Evolutionary conservation across 352 stramenopile species (phyloP).

Genomic region (Globisporangium mamillatum): DNA sequence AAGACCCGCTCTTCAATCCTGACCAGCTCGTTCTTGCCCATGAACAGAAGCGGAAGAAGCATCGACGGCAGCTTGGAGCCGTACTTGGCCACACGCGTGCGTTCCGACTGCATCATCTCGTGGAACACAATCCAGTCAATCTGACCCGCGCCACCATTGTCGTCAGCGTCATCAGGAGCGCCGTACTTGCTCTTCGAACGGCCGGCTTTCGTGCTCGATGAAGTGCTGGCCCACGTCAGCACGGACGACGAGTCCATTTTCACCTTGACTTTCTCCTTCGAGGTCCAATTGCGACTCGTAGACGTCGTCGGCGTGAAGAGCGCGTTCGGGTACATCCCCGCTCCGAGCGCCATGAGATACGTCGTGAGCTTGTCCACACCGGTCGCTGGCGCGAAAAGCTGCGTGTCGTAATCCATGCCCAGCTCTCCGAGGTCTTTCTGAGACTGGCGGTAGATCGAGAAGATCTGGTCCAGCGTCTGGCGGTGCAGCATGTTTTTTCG

Average conservation of each 20-base stretch:
- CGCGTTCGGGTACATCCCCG: conserved; percentile 75
- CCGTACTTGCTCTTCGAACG: conserved; percentile 22
- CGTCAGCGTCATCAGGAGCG: conserved; percentile 21
- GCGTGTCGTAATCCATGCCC: conserved; percentile 43
- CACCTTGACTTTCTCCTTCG: conserved; percentile 83
- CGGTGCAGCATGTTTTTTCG: conserved; percentile 59
- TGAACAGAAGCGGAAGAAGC: conserved; percentile 58
- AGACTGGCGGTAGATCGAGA: conserved; percentile 65
- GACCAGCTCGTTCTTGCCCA: conserved; percentile 39
- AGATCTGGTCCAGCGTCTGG: conserved; percentile 62
- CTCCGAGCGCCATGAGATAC: conserved; percentile 66
- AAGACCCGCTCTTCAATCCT: conserved; percentile 31
- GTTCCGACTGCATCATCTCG: conserved; percentile 84
- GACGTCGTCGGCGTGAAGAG: conserved; percentile 40
- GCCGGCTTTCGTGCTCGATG: conserved; percentile 10
- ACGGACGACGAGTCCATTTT: conserved; percentile 59
- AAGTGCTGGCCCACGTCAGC: conserved; percentile 29
- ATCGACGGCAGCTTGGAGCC: conserved; percentile 61
- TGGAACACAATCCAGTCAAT: conserved; percentile 79
- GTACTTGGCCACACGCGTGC: conserved; percentile 64
- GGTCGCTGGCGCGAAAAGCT: conserved; percentile 30
- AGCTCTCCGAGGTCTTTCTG: conserved; percentile 55
- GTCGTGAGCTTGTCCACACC: conserved; percentile 34
- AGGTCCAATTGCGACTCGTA: conserved; percentile 63
- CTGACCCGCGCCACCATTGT: conserved; percentile 8